Evolutionary conservation across 2,329 filamentous ascomycete species (phyloP), one percentile per base, ranked within the genome.

Genomic region (Verticillium tricorpus): DNA sequence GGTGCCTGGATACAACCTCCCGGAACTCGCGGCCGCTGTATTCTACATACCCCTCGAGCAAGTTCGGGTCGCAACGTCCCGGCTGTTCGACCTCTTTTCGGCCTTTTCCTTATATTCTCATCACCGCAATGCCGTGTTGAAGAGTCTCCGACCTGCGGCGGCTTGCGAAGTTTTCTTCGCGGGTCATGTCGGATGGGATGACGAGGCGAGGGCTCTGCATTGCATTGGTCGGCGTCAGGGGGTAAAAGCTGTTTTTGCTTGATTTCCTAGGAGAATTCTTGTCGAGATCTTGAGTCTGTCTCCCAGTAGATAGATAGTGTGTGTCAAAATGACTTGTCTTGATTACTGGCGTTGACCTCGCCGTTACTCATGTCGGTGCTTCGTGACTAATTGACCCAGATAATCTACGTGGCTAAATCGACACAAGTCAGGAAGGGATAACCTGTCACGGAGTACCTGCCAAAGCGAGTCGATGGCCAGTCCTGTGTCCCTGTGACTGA

Each of bases 141-240:
- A 69, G 75, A 80, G 77, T 79, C 77, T 80, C 79, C 70, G 79
- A 81, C 77, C 77, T 78, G 71, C 72, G 71, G 71, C 72, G 71
- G 70, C 76, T 77, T 76, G 74, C 71, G 73, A 76, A 71, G 5
- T n/a, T 12, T 14, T 11, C 22, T 22, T 22, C 76, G 74, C 74
- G 75, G 74, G 74, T 68, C 64, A 68, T 70, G 71, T 72, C 70
- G 68, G 64, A 77, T 71, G 78, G 78, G 76, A 82, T 82, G 80
- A 82, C 73, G 78, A 79, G 78, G 76, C 70, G 69, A 77, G 70
- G 75, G 76, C 76, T 78, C 58, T 55, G 71, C 74, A 78, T 79
- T 82, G 80, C 79, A 81, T 82, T 69, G 72, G 73, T 71, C 71
- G 79, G 81, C 80, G 80, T 79, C 76, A 65, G 67, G 76, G 75